Evolutionary conservation across 2,329 filamentous ascomycete genomes (phyloP).

Genomic region (Basipetospora chlamydospora): DNA sequence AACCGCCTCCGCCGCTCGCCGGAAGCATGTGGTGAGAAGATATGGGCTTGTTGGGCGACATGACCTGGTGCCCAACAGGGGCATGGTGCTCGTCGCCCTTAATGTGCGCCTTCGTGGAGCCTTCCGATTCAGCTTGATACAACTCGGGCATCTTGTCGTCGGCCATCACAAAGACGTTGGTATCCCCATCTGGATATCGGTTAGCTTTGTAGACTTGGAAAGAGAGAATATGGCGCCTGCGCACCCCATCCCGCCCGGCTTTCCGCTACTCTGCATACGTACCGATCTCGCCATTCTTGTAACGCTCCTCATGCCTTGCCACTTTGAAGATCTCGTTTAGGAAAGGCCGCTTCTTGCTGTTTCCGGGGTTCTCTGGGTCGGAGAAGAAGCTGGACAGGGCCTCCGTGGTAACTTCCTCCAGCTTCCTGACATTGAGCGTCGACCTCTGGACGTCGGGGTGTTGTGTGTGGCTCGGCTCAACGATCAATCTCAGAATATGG

Average conservation of each 20-base stretch:
- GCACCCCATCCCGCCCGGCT: not conserved
- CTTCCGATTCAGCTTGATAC: slow-evolving; percentile 32
- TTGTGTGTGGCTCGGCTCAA: slow-evolving; percentile 33
- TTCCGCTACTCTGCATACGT: no score
- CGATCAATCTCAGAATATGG: slow-evolving; percentile 45
- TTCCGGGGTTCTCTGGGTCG: slow-evolving; percentile 37
- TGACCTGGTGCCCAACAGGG: slow-evolving; percentile 16
- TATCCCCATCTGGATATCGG: slow-evolving; percentile 27
- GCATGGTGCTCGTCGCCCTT: slow-evolving; percentile 23
- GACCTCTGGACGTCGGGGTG: slow-evolving; percentile 38
- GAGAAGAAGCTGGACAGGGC: slow-evolving; percentile 43
- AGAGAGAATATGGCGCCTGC: no score
- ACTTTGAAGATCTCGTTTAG: slow-evolving; percentile 49
- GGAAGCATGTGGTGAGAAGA: slow-evolving; percentile 15
- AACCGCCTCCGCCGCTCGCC: slow-evolving; percentile 5
- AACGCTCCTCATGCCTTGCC: slow-evolving; percentile 41
- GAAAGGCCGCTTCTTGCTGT: slow-evolving; percentile 38
- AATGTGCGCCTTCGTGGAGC: slow-evolving; percentile 26
- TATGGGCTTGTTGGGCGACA: slow-evolving; percentile 21
- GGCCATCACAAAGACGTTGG: slow-evolving; percentile 33
- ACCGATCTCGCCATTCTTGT: slow-evolving; percentile 43
- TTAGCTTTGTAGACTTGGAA: not conserved
- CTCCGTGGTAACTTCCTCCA: slow-evolving; percentile 45
- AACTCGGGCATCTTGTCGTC: slow-evolving; percentile 35
- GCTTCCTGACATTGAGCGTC: slow-evolving; percentile 35